phyloP scores from a whole-genome alignment of 2,329 filamentous ascomycete species.

The Diaporthe amygdali region DNA sequence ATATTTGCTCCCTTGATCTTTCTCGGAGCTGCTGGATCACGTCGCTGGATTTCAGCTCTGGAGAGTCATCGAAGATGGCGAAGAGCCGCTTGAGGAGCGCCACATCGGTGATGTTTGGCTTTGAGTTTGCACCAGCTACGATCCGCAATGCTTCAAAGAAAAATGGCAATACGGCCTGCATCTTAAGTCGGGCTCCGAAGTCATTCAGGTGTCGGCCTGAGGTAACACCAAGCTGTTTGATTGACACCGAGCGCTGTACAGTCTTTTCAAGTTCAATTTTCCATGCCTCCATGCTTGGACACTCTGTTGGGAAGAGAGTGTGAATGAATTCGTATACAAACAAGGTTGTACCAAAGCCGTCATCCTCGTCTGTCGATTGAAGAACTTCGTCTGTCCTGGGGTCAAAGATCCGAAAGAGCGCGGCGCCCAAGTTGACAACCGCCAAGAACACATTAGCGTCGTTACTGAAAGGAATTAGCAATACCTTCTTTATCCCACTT shows the following conservation, averaged over 20 bases:
- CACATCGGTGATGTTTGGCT: not conserved
- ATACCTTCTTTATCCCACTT: not conserved
- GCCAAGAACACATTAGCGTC: not conserved
- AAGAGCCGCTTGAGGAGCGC: not conserved
- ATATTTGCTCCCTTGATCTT: not conserved
- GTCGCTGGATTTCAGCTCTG: accelerated
- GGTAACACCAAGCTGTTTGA: not conserved
- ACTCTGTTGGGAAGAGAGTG: not conserved
- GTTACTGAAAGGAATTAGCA: not conserved
- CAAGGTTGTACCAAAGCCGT: not conserved
- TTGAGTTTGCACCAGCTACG: not conserved
- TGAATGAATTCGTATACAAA: not conserved
- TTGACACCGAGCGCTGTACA: not conserved
- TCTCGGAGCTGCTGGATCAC: not conserved
- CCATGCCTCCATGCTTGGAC: not conserved
- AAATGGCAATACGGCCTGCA: not conserved
- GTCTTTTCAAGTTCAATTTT: not conserved
- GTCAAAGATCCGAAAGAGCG: not conserved
- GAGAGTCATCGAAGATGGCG: not conserved
- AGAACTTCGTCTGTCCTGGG: not conserved
- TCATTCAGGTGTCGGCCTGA: not conserved
- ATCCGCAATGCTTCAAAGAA: not conserved
- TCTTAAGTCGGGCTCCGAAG: not conserved
- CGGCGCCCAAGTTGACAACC: not conserved
- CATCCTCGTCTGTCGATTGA: too few species aligned